Percentiles rank a stretch among this genome's conserved stretches.
Evolutionary conservation across 2,329 filamentous ascomycete genomes (phyloP).

Genomic region (Dactylellina sp.): DNA sequence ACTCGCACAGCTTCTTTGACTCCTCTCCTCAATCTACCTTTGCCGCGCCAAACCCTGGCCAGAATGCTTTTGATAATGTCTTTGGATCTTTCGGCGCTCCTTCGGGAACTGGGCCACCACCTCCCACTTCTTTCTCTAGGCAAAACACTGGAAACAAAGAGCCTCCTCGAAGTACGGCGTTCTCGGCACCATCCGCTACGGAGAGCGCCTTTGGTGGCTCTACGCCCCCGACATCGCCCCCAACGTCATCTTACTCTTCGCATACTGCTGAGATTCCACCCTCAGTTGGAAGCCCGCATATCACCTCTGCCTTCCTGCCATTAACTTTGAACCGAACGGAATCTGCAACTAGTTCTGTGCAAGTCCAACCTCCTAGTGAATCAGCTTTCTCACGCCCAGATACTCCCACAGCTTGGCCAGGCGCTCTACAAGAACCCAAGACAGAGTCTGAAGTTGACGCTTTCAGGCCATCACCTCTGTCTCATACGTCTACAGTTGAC

Average conservation of each 20-base stretch:
- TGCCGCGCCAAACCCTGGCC: conserved; percentile 64
- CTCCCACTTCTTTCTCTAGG: conserved; percentile 73
- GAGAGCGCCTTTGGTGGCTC: conserved; percentile 64
- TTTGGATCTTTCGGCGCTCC: conserved; percentile 77
- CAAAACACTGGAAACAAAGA: conserved; percentile 68
- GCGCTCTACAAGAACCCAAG: conserved; percentile 59
- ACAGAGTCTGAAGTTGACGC: conserved; percentile 60
- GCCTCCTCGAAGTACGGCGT: conserved; percentile 56
- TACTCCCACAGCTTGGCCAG: conserved; percentile 63
- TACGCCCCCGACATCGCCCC: conserved; percentile 74
- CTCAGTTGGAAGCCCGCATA: conserved; percentile 78
- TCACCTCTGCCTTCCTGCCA: conserved; percentile 80
- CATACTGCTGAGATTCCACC: conserved; percentile 71
- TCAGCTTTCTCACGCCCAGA: conserved; percentile 64
- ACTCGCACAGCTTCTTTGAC: conserved; percentile 58
- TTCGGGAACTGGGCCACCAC: conserved; percentile 65
- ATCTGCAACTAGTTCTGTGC: conserved; percentile 80
- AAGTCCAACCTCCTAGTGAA: conserved; percentile 78
- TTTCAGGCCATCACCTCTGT: conserved; percentile 56
- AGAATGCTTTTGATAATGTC: conserved; percentile 84
- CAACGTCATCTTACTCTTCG: conserved; percentile 70
- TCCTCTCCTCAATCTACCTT: conserved; percentile 56
- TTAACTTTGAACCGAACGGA: conserved; percentile 74
- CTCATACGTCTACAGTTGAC: conserved; percentile 61
- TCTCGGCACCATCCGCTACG: conserved; percentile 59